phyloP scores from a whole-genome alignment of 495 filamentous ascomycete species.

The Neurospora hispaniola region DNA sequence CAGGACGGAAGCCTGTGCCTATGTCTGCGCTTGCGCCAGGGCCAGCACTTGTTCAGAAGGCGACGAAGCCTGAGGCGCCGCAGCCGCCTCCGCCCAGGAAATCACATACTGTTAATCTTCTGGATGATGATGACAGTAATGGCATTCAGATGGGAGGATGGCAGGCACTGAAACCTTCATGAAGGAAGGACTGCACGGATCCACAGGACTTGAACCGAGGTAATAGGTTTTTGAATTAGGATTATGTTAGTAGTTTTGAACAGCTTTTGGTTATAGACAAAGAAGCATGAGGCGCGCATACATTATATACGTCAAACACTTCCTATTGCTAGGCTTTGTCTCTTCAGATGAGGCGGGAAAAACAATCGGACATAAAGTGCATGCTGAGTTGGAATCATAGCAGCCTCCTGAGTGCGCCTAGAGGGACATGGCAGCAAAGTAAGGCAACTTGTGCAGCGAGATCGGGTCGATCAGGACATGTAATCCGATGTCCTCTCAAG shows the following conservation, averaged over 20 bases:
- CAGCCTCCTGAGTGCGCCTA: background rate
- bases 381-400: background rate
- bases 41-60: background rate
- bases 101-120: constrained; percentile 22
- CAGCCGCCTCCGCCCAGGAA: constrained; percentile 17
- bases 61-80: constrained; percentile 2
- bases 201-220: background rate
- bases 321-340: background rate
- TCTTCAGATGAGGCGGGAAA: background rate
- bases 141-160: constrained; percentile 32
- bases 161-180: constrained; percentile 37
- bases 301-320: constrained; percentile 2
- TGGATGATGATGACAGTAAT: constrained; percentile 27
- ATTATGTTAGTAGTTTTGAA: background rate
- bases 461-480: background rate
- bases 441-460: background rate
- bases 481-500: background rate
- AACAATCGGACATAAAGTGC: background rate
- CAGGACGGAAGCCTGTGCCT: constrained; percentile 10
- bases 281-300: background rate
- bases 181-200: background rate
- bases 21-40: background rate
- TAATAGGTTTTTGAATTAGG: background rate
- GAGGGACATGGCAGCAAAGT: background rate
- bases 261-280: background rate